Conservation (phyloP, 208 protist species). For the Strigomonas culicis region DNA sequence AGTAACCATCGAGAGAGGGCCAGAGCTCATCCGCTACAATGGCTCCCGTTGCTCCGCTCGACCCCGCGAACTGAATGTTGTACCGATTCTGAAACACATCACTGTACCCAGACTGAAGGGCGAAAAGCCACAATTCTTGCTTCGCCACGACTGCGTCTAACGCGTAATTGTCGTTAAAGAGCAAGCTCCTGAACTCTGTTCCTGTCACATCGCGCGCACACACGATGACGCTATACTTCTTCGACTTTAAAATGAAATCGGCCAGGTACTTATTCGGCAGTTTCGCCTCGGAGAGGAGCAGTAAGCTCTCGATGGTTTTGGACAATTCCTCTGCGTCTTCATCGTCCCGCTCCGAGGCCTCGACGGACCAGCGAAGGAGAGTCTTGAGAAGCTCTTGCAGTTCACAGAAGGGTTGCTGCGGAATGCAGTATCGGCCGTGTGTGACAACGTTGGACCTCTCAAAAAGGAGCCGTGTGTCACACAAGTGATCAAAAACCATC, state of each 20-base stretch:
- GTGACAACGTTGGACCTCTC: conserved; percentile 9
- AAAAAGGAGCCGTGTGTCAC: conserved; percentile 8
- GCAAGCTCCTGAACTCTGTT: conserved; percentile 18
- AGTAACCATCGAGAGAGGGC: conserved; percentile 56
- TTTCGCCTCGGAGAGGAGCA: conserved; percentile 27
- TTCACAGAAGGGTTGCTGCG: conserved; percentile 32
- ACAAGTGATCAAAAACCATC: conserved; percentile 12
- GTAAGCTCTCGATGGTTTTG: conserved; percentile 25
- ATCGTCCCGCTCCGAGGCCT: conserved; percentile 13
- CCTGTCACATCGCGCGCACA: conserved; percentile 33
- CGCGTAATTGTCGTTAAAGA: conserved; percentile 20
- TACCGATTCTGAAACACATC: conserved; percentile 12
- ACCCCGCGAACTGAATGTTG: conserved; percentile 38
- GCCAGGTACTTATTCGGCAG: conserved; percentile 25
- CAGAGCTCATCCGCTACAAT: conserved; percentile 34
- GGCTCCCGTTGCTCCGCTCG: conserved; percentile 31
- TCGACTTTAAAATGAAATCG: conserved; percentile 26
- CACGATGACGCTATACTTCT: conserved; percentile 22
- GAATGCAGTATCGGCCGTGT: conserved; percentile 29
- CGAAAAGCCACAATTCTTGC: conserved; percentile 31
- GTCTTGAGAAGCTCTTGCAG: conserved; percentile 41
- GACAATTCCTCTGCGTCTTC: conserved; percentile 17
- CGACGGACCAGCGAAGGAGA: conserved; percentile 29
- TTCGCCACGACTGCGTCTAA: conserved; percentile 11
- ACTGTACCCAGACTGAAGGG: background rate